phyloP scores from a whole-genome alignment of 106 monocot species.

The Alisma plantagoaquatica region DNA sequence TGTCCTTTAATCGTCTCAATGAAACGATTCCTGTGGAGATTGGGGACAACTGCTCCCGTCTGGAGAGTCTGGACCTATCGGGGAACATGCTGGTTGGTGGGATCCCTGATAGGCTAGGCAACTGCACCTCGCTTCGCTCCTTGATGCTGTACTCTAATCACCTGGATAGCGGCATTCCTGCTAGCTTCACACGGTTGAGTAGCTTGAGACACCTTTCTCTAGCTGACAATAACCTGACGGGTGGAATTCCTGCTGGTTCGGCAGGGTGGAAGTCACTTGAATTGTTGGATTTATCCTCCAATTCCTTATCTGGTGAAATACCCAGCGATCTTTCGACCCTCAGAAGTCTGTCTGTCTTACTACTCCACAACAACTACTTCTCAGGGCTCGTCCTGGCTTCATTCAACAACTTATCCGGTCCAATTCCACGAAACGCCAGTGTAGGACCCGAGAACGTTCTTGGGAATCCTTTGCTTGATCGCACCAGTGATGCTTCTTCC shows the following conservation, averaged over 20 bases:
- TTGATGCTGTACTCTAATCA: constrained; percentile 49
- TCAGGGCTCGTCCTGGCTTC: constrained; percentile 55
- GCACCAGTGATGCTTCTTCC: constrained; percentile 22
- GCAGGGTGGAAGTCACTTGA: constrained; percentile 38
- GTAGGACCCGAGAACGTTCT: constrained; percentile 34
- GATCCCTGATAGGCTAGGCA: not conserved
- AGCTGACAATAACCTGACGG: constrained; percentile 52
- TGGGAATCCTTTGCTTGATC: constrained; percentile 50
- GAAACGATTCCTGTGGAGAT: constrained; percentile 37
- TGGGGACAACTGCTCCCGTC: constrained; percentile 27
- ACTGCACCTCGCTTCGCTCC: constrained; percentile 19
- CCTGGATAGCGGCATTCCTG: constrained; percentile 47
- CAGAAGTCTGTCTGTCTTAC: constrained; percentile 43
- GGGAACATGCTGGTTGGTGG: constrained; percentile 39
- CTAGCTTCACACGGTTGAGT: constrained; percentile 30
- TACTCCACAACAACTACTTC: constrained; percentile 59
- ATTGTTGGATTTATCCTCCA: constrained; percentile 65
- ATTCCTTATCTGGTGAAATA: constrained; percentile 65
- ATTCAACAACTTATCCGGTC: constrained; percentile 67
- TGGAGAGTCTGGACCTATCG: constrained; percentile 36
- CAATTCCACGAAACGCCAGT: constrained; percentile 32
- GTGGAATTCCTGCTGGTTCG: constrained; percentile 37
- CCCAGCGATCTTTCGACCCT: constrained; percentile 38
- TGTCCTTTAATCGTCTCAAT: constrained; percentile 34
- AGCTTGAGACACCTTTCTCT: constrained; percentile 51